Conservation (phyloP, 1,284 basidiomycete species). For the Fomitopsis pinicola region DNA sequence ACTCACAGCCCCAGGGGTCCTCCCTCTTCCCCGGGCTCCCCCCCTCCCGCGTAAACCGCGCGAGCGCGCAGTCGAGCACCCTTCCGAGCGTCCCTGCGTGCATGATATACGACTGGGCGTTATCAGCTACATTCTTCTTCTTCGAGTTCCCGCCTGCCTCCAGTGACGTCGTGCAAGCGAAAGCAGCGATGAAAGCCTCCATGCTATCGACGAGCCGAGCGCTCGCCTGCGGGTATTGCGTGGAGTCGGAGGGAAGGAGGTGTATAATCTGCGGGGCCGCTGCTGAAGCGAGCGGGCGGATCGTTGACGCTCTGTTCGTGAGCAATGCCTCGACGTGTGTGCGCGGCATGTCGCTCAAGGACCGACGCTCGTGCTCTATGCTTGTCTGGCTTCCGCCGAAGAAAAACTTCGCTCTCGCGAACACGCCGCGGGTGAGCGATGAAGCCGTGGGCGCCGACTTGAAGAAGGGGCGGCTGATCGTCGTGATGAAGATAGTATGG, state of each 20-base stretch:
- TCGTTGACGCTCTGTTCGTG: slow-evolving; percentile 15
- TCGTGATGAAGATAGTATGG: slow-evolving; percentile 38
- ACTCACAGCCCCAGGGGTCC: slow-evolving; percentile 21
- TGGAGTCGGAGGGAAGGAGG: slow-evolving; percentile 23
- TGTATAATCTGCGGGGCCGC: slow-evolving; percentile 29
- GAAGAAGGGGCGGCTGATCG: slow-evolving; percentile 38
- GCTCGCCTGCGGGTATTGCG: slow-evolving; percentile 15
- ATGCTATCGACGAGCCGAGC: slow-evolving; percentile 31
- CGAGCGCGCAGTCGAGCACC: slow-evolving; percentile 15
- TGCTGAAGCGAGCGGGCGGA: slow-evolving; percentile 8
- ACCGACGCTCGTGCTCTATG: slow-evolving; percentile 19
- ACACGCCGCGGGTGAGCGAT: neutral
- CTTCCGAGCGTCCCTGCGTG: slow-evolving; percentile 27
- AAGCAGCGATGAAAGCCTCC: slow-evolving; percentile 34
- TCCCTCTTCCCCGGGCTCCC: neutral
- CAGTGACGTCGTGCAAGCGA: slow-evolving; percentile 20
- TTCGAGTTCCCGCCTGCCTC: neutral
- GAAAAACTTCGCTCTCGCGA: slow-evolving; percentile 5
- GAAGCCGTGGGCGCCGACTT: neutral
- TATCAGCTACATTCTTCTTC: neutral
- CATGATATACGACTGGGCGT: slow-evolving; percentile 31
- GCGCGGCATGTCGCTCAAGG: slow-evolving; percentile 14
- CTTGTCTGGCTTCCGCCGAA: slow-evolving; percentile 9
- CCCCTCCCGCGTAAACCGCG: slow-evolving; percentile 8
- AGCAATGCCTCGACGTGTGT: slow-evolving; percentile 15